Conservation (phyloP, 805 yeast species). For the Pichia californica region DNA sequence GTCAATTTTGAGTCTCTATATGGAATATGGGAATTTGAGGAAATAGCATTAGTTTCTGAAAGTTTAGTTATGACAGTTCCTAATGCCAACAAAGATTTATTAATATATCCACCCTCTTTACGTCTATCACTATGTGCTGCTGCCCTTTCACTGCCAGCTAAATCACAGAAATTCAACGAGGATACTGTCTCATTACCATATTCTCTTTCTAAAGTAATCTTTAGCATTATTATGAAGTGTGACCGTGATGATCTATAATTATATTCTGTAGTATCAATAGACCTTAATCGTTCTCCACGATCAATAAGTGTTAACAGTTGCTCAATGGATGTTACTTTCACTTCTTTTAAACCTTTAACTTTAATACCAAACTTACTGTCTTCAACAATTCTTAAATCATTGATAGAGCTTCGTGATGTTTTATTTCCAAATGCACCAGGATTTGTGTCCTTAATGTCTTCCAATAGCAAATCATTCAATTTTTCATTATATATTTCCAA, state of each 20-base stretch:
- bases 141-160: slow-evolving; percentile 95
- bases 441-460: slow-evolving; percentile 11
- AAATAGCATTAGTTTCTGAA: slow-evolving; percentile 15
- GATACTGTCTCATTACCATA: slow-evolving; percentile 39
- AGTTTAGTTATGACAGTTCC: slow-evolving; percentile 89
- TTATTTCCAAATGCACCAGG: slow-evolving; percentile 16
- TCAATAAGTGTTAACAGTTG: slow-evolving; percentile 57
- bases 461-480: slow-evolving; percentile 64
- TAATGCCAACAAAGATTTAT: slow-evolving; percentile 81
- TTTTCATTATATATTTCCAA: slow-evolving; percentile 85
- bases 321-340: slow-evolving; percentile 45
- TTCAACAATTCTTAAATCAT: slow-evolving; percentile 72
- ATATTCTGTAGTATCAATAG: slow-evolving; percentile 85
- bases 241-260: slow-evolving; percentile 85
- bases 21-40: slow-evolving; percentile 57
- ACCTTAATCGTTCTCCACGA: slow-evolving; percentile 66
- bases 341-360: slow-evolving; percentile 68
- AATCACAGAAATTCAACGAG: slow-evolving; percentile 80
- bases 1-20: slow-evolving; percentile 92
- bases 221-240: slow-evolving; percentile 79
- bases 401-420: background rate
- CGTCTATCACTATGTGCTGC: slow-evolving; percentile 71
- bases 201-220: slow-evolving; percentile 35
- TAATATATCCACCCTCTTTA: slow-evolving; percentile 90
- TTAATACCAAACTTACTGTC: slow-evolving; percentile 65